Evolutionary conservation across 768 basidiomycete species (phyloP).

Genomic region (Cystofilobasidium bisporidii): DNA sequence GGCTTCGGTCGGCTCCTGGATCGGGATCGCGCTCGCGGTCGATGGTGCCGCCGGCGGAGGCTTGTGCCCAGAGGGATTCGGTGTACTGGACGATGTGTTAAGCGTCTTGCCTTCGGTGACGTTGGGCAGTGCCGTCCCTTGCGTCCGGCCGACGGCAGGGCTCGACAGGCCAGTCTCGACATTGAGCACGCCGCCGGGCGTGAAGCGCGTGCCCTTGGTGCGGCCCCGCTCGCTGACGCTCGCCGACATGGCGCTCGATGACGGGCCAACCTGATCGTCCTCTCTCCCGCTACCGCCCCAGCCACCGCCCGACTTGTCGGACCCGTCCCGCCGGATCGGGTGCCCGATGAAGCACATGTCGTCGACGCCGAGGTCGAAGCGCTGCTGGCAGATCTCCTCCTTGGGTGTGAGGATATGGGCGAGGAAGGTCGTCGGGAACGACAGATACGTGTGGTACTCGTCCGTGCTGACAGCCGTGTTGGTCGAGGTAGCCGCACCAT

Average conservation of each 20-base stretch:
- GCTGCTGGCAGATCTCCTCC: conserved; percentile 75
- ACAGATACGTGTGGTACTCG: conserved; percentile 50
- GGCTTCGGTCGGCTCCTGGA: neutral
- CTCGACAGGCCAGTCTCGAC: neutral
- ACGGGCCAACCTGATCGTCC: neutral
- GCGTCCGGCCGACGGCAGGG: neutral
- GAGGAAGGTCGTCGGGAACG: conserved; percentile 70
- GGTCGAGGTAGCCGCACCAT: neutral
- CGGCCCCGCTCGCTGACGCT: neutral
- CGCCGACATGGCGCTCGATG: neutral
- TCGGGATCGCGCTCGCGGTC: neutral
- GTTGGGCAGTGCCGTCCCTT: neutral
- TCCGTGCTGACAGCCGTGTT: conserved; percentile 26
- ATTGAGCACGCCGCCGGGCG: neutral
- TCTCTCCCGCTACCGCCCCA: conserved; percentile 4
- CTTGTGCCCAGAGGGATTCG: neutral
- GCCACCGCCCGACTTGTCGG: conserved; percentile 56
- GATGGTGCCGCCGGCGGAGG: neutral
- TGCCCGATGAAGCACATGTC: conserved; percentile 89
- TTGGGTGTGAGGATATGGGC: conserved; percentile 69
- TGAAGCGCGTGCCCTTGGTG: neutral
- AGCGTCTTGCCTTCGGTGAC: neutral
- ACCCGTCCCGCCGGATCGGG: conserved; percentile 62
- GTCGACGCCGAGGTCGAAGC: conserved; percentile 85
- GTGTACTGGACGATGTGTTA: neutral